phyloP scores from a whole-genome alignment of 768 basidiomycete genomes.

The Leucocoprinus birnbaumii region DNA sequence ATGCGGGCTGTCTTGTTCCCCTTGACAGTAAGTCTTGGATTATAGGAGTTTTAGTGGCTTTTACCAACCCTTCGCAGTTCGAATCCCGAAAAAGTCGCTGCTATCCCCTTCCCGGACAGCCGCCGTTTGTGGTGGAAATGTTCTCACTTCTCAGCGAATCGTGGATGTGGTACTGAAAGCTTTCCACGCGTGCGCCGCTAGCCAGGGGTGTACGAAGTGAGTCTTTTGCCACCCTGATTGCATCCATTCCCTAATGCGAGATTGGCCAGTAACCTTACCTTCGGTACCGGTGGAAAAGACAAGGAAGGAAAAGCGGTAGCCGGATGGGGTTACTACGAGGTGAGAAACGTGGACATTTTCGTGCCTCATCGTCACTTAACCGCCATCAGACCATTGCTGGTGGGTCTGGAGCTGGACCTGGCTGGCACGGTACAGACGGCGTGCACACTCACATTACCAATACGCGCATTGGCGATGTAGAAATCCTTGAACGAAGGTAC shows the following conservation, averaged over 20 bases:
- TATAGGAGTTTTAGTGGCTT: not conserved
- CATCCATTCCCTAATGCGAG: slow-evolving; percentile 12
- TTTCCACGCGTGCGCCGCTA: slow-evolving; percentile 88
- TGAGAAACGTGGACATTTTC: slow-evolving; percentile 20
- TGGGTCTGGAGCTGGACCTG: slow-evolving; percentile 86
- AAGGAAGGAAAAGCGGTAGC: slow-evolving; percentile 68
- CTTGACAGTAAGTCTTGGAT: slow-evolving; percentile 54
- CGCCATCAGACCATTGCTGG: slow-evolving; percentile 81
- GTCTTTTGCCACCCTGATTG: slow-evolving; percentile 19
- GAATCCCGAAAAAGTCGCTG: slow-evolving; percentile 75
- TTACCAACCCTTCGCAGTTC: slow-evolving; percentile 40
- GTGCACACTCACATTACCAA: slow-evolving; percentile 95
- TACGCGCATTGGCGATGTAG: slow-evolving; percentile 90
- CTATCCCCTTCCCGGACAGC: slow-evolving; percentile 82
- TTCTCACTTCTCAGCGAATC: slow-evolving; percentile 88
- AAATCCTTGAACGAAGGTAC: slow-evolving; percentile 91
- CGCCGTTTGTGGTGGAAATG: slow-evolving; percentile 93
- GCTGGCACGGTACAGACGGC: slow-evolving; percentile 90
- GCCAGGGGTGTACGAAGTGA: slow-evolving; percentile 92
- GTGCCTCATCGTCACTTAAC: not conserved
- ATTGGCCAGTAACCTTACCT: slow-evolving; percentile 72
- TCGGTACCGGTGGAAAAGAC: slow-evolving; percentile 86
- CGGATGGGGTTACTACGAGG: slow-evolving; percentile 93
- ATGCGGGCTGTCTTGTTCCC: slow-evolving; percentile 91
- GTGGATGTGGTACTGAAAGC: slow-evolving; percentile 93